Base-by-base conservation (phyloP, 2,329 filamentous ascomycete genomes). In the Cephalotrichum gorgonifer region DNA sequence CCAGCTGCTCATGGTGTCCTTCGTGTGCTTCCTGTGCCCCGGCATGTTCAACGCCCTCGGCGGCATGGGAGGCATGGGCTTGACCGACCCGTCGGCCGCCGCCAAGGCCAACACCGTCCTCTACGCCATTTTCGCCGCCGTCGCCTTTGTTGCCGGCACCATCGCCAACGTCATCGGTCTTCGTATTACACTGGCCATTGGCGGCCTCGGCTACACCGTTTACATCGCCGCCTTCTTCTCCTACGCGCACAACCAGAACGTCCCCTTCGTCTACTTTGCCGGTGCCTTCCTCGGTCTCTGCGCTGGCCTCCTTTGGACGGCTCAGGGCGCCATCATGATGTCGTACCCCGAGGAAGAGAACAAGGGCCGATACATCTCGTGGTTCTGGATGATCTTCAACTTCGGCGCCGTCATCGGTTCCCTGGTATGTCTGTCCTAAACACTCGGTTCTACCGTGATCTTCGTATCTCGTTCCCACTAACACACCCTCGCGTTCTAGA, bases 371-470 rank as follows among this genome's bases (percentile, higher is more conserved):
- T 95, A 89, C 64, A 95, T 95, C 63, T 86, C 86, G 52, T 83
- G 81, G 71, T 95, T 95, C 69, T 95, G 90, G 90, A 82, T 89
- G 64, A 94, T 96, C 60, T 96, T 95, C 75, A 95, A 95, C 67
- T 66, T 90, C 51, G 90, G 90, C 57, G 89, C 83, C 58, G 89
- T 95, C 53, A 88, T 96, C 64, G 90, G 90, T 53, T 81, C 83
- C 59, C 66, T 83, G 58, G 68, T 74, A 60, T 57, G 68, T 61
- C 49, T 14, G n/a, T n/a, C n/a, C n/a, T n/a, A n/a, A n/a, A n/a
- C n/a, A n/a, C n/a, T n/a, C 8, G 31, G 15, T 25, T 26, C 22
- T 7, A 20, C 11, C 27, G 11, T 9, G 6, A 25, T 7, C 6
- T 17, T n/a, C 6, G 14, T 41, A n/a, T 31, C 9, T 17, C 27